Evolutionary conservation across 164 flowering plant species (phyloP).

Genomic region (Kingdonia uniflora): DNA sequence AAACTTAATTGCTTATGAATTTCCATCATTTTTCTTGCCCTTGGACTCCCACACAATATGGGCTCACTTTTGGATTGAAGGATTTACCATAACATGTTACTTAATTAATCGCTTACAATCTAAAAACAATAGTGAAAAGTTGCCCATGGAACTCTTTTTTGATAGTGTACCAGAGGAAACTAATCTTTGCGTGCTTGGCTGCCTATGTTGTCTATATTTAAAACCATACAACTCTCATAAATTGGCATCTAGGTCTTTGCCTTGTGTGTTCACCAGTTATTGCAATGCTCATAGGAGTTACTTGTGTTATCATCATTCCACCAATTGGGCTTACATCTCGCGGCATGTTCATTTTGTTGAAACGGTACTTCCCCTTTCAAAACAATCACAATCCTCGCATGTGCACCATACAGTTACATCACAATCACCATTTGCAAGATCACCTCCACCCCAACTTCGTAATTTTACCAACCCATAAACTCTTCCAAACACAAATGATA

Average conservation of each 20-base stretch:
- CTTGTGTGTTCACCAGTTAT: constrained; percentile 1
- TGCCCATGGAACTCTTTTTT: background rate
- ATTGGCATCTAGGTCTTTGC: background rate
- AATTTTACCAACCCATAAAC: too few species aligned
- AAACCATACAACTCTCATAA: background rate
- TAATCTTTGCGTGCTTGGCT: background rate
- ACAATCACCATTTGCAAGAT: background rate
- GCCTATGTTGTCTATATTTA: background rate
- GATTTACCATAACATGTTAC: background rate
- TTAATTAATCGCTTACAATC: background rate
- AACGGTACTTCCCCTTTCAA: background rate
- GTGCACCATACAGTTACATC: background rate
- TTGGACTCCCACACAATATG: constrained; percentile 1
- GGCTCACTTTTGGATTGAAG: background rate
- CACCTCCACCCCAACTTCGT: too few species aligned
- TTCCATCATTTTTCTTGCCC: background rate
- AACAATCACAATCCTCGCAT: background rate
- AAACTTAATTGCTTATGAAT: background rate
- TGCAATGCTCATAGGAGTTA: background rate
- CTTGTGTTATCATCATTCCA: background rate
- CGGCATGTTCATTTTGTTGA: constrained; percentile 1
- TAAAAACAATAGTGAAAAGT: background rate
- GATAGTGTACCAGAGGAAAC: background rate
- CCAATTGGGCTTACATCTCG: background rate
- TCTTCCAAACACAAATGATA: too few species aligned